Evolutionary conservation across 192 early-diverging fungal genomes (phyloP), one percentile per base, ranked within the genome.

Genomic region (Phlyctochytrium arcticum): DNA sequence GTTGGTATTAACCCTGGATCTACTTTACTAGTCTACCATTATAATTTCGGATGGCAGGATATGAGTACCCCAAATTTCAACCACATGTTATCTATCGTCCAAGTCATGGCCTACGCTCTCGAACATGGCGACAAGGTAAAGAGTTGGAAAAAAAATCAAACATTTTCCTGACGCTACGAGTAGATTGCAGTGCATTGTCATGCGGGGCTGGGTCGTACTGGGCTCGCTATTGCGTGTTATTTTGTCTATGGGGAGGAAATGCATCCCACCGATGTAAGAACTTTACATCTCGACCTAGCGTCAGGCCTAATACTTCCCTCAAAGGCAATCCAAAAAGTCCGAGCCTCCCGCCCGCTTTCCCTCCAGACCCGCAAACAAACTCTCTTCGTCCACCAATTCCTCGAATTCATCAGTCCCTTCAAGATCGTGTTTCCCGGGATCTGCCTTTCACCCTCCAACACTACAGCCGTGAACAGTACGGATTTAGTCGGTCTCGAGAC

Each of bases 131-230:
- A 62, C 32, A 76, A 76, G 67, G 64, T 61, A 33, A 33, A 17
- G 29, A 8, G 9, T 26, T 35, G 8, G 15, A 12, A 33, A 57
- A 2, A 34, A 10, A n/a, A 8, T 57, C 3, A 34, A 12, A 8
- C 61, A 56, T 21, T 19, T 7, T 12, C 48, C 33, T 15, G 3
- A 23, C 35, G 21, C 8, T 32, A 19, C 23, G 26, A 21, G 17
- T 15, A 69, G 57, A 67, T 78, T 33, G 70, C 80, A 21, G 80
- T 81, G 31, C 80, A 81, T 57, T 81, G 80, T 60, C 80, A 81
- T 39, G 80, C 80, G 17, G 80, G 80, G 1, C 57, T 77, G 4
- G 75, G 74, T 15, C 32, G 80, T 35, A 81, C 80, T 3, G 80
- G 80, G 2, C 62, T 78, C 32, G 48, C 75, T 7, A 81, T 81